These are phyloP conservation scores for Beauveria sp. DNA, from an alignment of 2,329 filamentous ascomycete species.

Conservation along the genomic window DNA sequence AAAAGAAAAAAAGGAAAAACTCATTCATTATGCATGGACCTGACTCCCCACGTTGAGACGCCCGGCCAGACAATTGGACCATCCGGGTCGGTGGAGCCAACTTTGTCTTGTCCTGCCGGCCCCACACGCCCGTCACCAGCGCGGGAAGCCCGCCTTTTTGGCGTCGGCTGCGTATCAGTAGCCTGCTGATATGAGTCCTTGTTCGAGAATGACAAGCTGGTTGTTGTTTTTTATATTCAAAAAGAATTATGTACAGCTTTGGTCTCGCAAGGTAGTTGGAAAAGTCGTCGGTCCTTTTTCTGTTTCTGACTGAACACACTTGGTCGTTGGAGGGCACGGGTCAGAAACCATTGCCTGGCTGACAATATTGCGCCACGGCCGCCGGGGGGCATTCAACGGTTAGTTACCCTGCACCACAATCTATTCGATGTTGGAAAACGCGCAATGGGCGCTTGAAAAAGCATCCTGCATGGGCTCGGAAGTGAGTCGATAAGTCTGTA, in stretches of 20 bases:
- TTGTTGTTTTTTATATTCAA: not conserved
- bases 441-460: too few species aligned
- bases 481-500: too few species aligned
- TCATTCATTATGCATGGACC: not conserved
- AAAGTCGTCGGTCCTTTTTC: too few species aligned
- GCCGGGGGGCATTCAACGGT: not conserved
- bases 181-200: too few species aligned
- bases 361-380: not conserved
- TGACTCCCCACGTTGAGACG: constrained; percentile 2
- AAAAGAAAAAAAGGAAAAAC: not conserved
- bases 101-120: not conserved
- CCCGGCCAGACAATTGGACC: constrained; percentile 5
- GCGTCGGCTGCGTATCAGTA: not conserved
- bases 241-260: not conserved
- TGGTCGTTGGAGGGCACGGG: too few species aligned
- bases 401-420: too few species aligned
- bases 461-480: not conserved
- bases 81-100: not conserved
- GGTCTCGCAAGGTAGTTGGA: not conserved
- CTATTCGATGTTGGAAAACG: too few species aligned
- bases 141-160: not conserved
- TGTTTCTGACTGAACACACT: too few species aligned
- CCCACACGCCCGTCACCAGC: not conserved
- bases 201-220: not conserved
- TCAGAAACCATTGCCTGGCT: not conserved